phyloP scores from a whole-genome alignment of 495 filamentous ascomycete species.

The Sphaerosporella brunnea region DNA sequence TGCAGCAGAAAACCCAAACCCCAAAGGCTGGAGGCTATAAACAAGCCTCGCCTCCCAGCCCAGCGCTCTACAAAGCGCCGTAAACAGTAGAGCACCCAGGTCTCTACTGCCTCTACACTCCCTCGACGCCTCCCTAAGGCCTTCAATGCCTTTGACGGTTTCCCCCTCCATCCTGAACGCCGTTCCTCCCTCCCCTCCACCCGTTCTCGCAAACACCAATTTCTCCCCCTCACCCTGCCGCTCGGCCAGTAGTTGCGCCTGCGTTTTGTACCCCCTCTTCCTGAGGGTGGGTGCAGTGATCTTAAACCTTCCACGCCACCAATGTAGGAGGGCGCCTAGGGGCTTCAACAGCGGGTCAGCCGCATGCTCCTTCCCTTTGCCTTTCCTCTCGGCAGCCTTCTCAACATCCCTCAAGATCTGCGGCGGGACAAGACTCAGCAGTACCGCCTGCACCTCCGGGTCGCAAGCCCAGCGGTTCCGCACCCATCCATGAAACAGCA shows the following conservation, averaged over 20 bases:
- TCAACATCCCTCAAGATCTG: constrained; percentile 38
- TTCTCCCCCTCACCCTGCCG: constrained; percentile 30
- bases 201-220: constrained; percentile 9
- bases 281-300: constrained; percentile 64
- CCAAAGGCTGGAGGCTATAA: constrained; percentile 66
- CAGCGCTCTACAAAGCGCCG: constrained; percentile 65
- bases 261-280: constrained; percentile 70
- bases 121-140: constrained; percentile 51
- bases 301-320: constrained; percentile 74
- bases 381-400: constrained; percentile 45
- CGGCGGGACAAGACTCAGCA: constrained; percentile 52
- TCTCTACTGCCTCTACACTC: constrained; percentile 69
- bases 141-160: constrained; percentile 42
- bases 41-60: constrained; percentile 67
- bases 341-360: constrained; percentile 71
- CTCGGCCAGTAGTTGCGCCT: constrained; percentile 47
- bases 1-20: constrained; percentile 77
- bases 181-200: constrained; percentile 8
- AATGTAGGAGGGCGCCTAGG: constrained; percentile 54
- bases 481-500: constrained; percentile 75
- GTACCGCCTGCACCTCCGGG: constrained; percentile 52
- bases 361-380: constrained; percentile 20
- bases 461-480: constrained; percentile 81
- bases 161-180: constrained; percentile 32
- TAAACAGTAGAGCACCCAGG: constrained; percentile 78